Evolutionary conservation across 2,329 filamentous ascomycete species (phyloP), one percentile per base, ranked within the genome.

Genomic region (Diplocarpon rosae): DNA sequence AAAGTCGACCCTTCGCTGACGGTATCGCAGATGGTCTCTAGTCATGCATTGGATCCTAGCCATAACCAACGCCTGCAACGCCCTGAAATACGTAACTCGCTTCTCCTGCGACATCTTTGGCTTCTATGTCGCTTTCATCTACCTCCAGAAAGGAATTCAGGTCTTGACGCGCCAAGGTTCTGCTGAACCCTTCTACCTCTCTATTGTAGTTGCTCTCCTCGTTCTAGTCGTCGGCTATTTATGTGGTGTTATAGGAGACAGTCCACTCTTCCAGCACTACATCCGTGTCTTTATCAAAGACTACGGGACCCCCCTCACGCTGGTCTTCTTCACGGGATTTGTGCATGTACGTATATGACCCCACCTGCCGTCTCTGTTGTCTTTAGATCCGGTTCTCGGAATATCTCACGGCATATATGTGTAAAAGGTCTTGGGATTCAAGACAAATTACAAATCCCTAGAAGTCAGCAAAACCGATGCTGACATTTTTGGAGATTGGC

Each of bases 61-160:
- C 39, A 69, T 86, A 45, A 85, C 84, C 10, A 95, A 95, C 62
- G 80, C 85, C 1, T 94, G 88, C 69, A 92, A 94, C 64, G 83
- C 75, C 57, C 70, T 95, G n/a, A 81, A 79, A 58, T 94, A 89
- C 63, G 87, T 95, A 16, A 95, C 88, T 1, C 76, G 86, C 12
- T 95, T 95, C 61, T 87, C 86, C 17, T 94, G 88, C 65, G 88
- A 95, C 63, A 92, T 90, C 57, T 94, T 95, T 54, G 88, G 87
- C 40, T 93, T 94, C 66, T 94, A 94, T 61, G 87, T 94, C 38
- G 87, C 87, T 45, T 88, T 85, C 60, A 90, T 94, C 63, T 94
- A 94, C 61, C 71, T 94, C 15, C 86, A 94, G 59, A 94, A 94
- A 65, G 87, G 87, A 13, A 82, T 94, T 50, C 85, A 94, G 64